These are phyloP conservation scores for Coccomyxa sp. DNA, from an alignment of 139 green algal genomes.

Conservation along the genomic window DNA sequence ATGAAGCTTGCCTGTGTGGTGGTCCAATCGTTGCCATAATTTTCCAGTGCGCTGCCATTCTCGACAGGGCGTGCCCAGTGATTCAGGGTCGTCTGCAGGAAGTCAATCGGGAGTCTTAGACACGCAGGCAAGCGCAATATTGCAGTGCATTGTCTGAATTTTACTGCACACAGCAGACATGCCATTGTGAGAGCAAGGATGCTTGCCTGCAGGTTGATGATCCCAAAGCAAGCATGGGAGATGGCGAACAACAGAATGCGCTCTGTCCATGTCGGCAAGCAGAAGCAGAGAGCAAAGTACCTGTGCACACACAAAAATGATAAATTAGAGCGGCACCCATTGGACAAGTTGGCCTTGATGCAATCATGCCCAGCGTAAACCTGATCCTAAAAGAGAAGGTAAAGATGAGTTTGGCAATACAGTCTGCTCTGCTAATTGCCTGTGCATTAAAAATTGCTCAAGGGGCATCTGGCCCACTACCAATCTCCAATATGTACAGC, in stretches of 20 bases:
- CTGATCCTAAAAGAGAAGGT: too few relatives aligned
- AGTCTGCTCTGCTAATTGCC: too few relatives aligned
- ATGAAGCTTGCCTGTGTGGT: not conserved
- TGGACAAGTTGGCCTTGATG: not conserved
- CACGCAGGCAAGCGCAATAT: not conserved
- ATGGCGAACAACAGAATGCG: conserved; percentile 13
- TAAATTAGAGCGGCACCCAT: not conserved
- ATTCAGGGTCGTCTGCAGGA: not conserved
- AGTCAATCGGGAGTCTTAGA: not conserved
- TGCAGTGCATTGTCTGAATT: too few relatives aligned
- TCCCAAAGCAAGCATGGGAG: conserved; percentile 17
- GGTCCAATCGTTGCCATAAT: conserved; percentile 3
- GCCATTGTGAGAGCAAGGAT: too few relatives aligned
- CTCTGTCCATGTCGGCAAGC: conserved; percentile 3
- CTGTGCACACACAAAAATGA: not conserved
- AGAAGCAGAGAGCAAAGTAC: conserved; percentile 4
- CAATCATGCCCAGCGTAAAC: too few relatives aligned
- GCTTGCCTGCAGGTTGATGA: conserved; percentile 26
- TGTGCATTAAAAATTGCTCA: too few relatives aligned
- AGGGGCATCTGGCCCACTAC: too few relatives aligned
- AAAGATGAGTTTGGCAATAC: too few relatives aligned
- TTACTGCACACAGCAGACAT: too few relatives aligned
- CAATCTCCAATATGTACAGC: too few relatives aligned
- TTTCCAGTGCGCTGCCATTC: not conserved
- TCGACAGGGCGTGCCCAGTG: not conserved